These are phyloP conservation scores for Anthracocystis walkeri DNA, from an alignment of 1,284 basidiomycete species.

Conservation along the genomic window DNA sequence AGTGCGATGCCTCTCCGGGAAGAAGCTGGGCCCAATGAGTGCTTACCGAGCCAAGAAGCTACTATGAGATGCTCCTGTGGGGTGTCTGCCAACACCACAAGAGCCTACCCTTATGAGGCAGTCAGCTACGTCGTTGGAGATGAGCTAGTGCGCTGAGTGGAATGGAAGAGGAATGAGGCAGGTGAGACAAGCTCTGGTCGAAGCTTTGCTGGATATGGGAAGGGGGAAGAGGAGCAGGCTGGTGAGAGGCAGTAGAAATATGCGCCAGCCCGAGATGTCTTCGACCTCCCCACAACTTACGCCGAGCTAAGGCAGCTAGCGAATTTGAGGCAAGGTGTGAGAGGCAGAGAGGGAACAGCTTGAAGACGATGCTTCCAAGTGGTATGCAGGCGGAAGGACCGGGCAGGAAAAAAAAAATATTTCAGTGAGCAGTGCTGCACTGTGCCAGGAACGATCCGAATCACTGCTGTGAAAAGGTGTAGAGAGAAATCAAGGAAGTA, in stretches of 20 bases:
- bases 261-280: neutral
- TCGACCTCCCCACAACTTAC: neutral
- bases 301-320: neutral
- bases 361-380: neutral
- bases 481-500: neutral
- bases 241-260: neutral
- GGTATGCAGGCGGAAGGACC: neutral
- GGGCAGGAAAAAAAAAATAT: slow-evolving; percentile 6
- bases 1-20: neutral
- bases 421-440: slow-evolving; percentile 2
- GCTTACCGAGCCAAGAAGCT: neutral
- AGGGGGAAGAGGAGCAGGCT: neutral
- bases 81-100: neutral
- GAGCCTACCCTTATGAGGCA: neutral
- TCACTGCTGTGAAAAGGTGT: slow-evolving; percentile 6
- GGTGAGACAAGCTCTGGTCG: neutral
- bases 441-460: slow-evolving; percentile 2
- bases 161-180: neutral
- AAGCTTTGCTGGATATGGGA: neutral
- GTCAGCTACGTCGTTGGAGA: neutral
- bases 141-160: neutral
- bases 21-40: neutral
- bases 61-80: neutral
- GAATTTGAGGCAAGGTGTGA: neutral
- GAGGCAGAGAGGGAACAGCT: neutral